Conservation (phyloP, 805 yeast species). For the Saturnispora dispora region DNA sequence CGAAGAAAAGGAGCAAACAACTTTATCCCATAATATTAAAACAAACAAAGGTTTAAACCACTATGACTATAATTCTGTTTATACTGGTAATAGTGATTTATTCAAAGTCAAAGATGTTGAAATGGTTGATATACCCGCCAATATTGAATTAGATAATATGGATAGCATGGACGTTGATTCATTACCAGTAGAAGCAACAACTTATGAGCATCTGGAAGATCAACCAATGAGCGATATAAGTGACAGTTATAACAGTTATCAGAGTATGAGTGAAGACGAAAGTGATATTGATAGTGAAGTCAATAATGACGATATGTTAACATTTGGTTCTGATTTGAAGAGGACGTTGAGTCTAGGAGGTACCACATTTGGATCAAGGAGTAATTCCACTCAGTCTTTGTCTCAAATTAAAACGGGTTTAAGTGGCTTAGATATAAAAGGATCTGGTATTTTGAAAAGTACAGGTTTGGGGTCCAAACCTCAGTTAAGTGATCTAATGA, state of each 20-base stretch:
- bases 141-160: conserved; percentile 28
- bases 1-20: conserved; percentile 26
- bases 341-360: conserved; percentile 17
- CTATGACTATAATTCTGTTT: conserved; percentile 72
- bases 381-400: conserved; percentile 9
- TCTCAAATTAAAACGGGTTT: conserved; percentile 27
- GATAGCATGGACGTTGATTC: conserved; percentile 20
- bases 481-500: conserved; percentile 14
- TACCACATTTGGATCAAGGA: conserved; percentile 8
- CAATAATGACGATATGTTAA: neutral
- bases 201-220: conserved; percentile 6
- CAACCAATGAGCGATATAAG: neutral
- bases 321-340: conserved; percentile 5
- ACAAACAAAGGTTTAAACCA: conserved; percentile 70
- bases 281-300: neutral
- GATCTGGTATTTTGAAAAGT: conserved; percentile 22
- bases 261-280: neutral
- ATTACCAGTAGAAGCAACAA: neutral
- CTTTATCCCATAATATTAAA: conserved; percentile 63
- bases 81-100: conserved; percentile 36
- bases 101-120: conserved; percentile 18
- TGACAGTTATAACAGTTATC: neutral
- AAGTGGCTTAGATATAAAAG: conserved; percentile 25
- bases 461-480: conserved; percentile 26
- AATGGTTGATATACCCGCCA: conserved; percentile 34